Evolutionary conservation across 768 basidiomycete genomes (phyloP), one percentile per base, ranked within the genome.

Genomic region (Botryobasidium botryosum): DNA sequence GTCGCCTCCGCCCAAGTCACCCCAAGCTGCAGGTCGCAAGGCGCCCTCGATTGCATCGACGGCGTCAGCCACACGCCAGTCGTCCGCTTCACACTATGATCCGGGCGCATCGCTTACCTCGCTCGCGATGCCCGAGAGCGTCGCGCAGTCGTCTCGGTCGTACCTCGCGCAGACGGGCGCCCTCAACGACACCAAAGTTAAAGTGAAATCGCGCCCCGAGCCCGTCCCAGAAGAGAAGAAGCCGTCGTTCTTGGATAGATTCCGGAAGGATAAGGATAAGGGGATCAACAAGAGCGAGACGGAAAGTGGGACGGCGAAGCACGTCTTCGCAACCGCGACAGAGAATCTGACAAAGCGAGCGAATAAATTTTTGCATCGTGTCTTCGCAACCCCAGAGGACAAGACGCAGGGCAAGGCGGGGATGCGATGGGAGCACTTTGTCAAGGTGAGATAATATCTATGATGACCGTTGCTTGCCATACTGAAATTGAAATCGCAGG

Each of bases 351-450:
- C 44, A 78, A 31, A 74, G 61, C 81, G 70, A 59, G 69, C 77
- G 3, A 64, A 61, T 26, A 62, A 56, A 17, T 65, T 66, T 36
- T 74, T 83, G 76, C 73, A 76, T 39, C 76, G 79, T 56, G 59
- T 85, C 5, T 55, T 85, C 46, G 64, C 65, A 32, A 71, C 72
- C 5, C 60, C 68, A 28, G 66, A 71, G 24, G 72, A 75, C 44
- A 68, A 73, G 40, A 73, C 66, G 46, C 62, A 67, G 47, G 76
- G 75, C 5, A 56, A 64, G 40, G 62, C 67, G 20, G 56, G 71
- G 18, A 74, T 87, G 76, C 77, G 77, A 49, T 85, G 84, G 84
- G 79, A 85, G 28, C 63, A 72, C 46, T 83, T 87, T 56, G 56
- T 84, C 27, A 79, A 74, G 66, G 84, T 79, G 46, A 40, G 61